Evolutionary conservation across 352 stramenopile genomes (phyloP).

Genomic region (Phytophthora capsici): DNA sequence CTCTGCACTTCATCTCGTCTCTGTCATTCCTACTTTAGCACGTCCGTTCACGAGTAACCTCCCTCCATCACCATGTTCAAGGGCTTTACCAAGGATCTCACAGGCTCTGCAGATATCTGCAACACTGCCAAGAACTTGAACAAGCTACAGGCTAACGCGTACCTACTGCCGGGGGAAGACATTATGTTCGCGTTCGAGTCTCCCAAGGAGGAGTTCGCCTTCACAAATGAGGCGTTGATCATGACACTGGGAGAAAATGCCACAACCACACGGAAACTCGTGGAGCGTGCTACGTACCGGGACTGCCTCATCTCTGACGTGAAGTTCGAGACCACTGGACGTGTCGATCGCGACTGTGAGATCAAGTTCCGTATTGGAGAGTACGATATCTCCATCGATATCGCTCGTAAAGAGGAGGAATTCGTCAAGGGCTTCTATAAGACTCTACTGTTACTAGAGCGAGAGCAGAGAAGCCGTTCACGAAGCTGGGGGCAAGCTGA

Average conservation of each 20-base stretch:
- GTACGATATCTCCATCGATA: constrained; percentile 53
- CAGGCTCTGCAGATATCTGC: constrained; percentile 63
- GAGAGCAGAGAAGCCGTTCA: constrained; percentile 46
- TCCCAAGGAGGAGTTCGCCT: constrained; percentile 63
- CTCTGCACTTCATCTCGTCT: background rate
- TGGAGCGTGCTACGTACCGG: constrained; percentile 50
- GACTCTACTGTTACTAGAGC: constrained; percentile 45
- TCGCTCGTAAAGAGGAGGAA: constrained; percentile 54
- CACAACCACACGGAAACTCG: constrained; percentile 53
- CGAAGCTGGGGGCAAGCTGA: constrained; percentile 43
- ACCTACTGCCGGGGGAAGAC: constrained; percentile 47
- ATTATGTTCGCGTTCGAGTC: constrained; percentile 68
- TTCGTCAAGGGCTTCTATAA: constrained; percentile 61
- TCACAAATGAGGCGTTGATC: constrained; percentile 68
- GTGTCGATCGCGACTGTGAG: constrained; percentile 66
- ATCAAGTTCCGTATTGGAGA: constrained; percentile 67
- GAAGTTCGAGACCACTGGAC: constrained; percentile 60
- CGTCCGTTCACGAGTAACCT: constrained; percentile 10
- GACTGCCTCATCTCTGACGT: constrained; percentile 42
- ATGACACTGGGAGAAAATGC: constrained; percentile 43
- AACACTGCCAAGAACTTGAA: constrained; percentile 31
- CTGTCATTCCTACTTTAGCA: constrained; percentile 30
- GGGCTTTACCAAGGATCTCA: constrained; percentile 56
- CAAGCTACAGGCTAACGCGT: constrained; percentile 40
- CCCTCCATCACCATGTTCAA: constrained; percentile 45